Evolutionary conservation across 495 filamentous ascomycete genomes (phyloP).

Genomic region (Articulospora tetracladia): DNA sequence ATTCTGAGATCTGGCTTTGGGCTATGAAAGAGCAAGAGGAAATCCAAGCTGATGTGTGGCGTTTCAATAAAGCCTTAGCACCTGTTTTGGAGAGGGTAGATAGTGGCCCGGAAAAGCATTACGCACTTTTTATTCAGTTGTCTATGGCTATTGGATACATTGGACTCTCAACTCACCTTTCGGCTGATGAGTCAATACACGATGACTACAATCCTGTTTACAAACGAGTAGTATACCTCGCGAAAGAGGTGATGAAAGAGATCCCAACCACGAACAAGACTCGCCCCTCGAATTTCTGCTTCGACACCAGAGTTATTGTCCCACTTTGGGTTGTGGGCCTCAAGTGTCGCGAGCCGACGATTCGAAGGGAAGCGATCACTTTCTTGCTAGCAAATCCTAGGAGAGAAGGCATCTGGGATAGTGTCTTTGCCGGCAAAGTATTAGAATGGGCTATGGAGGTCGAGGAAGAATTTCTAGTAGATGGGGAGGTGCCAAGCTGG

Average conservation of each 20-base stretch:
- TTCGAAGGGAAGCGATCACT: constrained; percentile 37
- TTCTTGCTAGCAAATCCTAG: constrained; percentile 32
- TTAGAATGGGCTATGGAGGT: constrained; percentile 12
- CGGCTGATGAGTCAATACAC: constrained; percentile 11
- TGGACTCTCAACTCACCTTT: constrained; percentile 12
- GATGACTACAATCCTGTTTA: constrained; percentile 15
- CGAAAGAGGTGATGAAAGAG: constrained; percentile 15
- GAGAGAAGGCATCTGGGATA: constrained; percentile 44
- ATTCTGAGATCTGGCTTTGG: constrained; percentile 13
- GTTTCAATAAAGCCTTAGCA: constrained; percentile 12
- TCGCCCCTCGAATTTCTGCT: constrained; percentile 11
- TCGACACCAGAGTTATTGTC: constrained; percentile 32
- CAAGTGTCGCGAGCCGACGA: constrained; percentile 37
- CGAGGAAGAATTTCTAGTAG: constrained; percentile 13
- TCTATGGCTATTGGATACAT: constrained; percentile 14
- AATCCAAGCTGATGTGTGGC: constrained; percentile 12
- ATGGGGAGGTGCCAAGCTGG: constrained; percentile 14
- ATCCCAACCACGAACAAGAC: constrained; percentile 4
- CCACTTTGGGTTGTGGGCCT: constrained; percentile 34
- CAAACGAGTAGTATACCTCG: constrained; percentile 8
- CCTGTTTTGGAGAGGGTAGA: constrained; percentile 1
- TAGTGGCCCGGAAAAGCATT: constrained; percentile 10
- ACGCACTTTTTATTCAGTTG: constrained; percentile 12
- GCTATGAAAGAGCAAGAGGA: constrained; percentile 14
- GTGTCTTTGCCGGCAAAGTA: constrained; percentile 12